phyloP scores from a whole-genome alignment of 768 basidiomycete species.

The Lentinus brumalis region DNA sequence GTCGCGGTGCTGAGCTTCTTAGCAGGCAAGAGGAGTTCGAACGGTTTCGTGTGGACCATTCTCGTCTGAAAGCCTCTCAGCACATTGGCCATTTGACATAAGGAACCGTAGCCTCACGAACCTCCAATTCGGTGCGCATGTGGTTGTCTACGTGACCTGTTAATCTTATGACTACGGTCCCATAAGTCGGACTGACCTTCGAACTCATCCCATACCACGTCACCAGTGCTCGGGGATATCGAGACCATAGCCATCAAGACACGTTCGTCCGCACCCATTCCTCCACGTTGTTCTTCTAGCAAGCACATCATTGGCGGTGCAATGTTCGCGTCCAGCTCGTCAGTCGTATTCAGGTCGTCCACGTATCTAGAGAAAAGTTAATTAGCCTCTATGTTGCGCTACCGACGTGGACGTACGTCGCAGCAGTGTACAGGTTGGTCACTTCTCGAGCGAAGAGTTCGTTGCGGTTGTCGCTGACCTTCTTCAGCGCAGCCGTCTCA shows the following conservation, averaged over 20 bases:
- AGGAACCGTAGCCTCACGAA: conserved; percentile 29
- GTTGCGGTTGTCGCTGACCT: conserved; percentile 73
- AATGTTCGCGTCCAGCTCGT: conserved; percentile 55
- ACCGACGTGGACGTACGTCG: conserved; percentile 61
- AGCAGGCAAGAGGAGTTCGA: conserved; percentile 73
- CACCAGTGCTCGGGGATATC: conserved; percentile 86
- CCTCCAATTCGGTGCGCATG: conserved; percentile 91
- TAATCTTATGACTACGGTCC: not conserved
- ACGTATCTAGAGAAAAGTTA: conserved; percentile 60
- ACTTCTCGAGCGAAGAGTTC: conserved; percentile 73
- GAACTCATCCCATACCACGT: conserved; percentile 93
- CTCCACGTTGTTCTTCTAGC: conserved; percentile 54
- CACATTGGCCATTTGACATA: not conserved
- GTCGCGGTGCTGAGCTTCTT: conserved; percentile 65
- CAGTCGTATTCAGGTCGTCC: conserved; percentile 72
- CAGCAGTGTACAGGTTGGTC: conserved; percentile 80
- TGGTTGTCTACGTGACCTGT: conserved; percentile 55
- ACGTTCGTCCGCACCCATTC: conserved; percentile 45
- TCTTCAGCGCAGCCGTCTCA: conserved; percentile 90
- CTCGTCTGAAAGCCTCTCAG: conserved; percentile 59
- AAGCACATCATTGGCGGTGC: conserved; percentile 78
- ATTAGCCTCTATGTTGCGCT: too few relatives aligned
- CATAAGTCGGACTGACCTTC: conserved; percentile 49
- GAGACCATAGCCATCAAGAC: conserved; percentile 70
- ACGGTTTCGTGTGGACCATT: conserved; percentile 80